Evolutionary conservation across 805 yeast genomes (phyloP).

Genomic region (Saccharomyces kudriavzevii): DNA sequence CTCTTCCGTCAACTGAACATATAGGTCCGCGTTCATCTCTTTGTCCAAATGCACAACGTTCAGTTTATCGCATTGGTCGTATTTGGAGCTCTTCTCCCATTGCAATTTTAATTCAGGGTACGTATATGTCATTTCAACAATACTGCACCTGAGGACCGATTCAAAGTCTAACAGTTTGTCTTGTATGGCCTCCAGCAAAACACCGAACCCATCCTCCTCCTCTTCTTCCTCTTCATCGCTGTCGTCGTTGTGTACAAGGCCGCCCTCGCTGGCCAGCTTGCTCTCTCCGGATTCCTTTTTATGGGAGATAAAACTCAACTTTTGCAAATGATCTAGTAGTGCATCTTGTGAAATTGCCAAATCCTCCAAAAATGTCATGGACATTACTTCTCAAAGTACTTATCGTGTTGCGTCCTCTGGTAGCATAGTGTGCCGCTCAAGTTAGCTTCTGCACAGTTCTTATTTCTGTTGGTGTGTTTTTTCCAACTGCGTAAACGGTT

Average conservation of each 20-base stretch:
- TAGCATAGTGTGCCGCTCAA: not conserved
- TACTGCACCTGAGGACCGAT: constrained; percentile 8
- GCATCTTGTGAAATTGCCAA: not conserved
- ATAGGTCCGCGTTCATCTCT: not conserved
- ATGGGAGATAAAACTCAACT: not conserved
- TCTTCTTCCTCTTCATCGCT: not conserved
- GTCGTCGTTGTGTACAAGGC: not conserved
- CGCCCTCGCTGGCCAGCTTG: not conserved
- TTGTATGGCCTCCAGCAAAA: not conserved
- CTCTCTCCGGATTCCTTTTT: not conserved
- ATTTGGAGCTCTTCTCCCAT: constrained; percentile 10
- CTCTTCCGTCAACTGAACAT: not conserved
- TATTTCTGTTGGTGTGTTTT: not conserved
- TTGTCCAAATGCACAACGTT: constrained; percentile 6
- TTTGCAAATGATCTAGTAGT: not conserved
- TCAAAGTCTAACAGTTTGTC: constrained; percentile 9
- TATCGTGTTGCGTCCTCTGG: not conserved
- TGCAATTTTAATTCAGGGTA: constrained; percentile 9
- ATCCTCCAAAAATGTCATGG: not conserved
- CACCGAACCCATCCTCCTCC: not conserved
- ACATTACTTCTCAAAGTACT: not conserved
- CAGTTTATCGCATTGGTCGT: constrained; percentile 7
- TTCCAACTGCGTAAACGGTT: not conserved
- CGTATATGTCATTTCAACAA: constrained; percentile 13
- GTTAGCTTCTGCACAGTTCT: not conserved